These are phyloP conservation scores for Epichloe scottii DNA, from an alignment of 2,329 filamentous ascomycete species.

Conservation along the genomic window DNA sequence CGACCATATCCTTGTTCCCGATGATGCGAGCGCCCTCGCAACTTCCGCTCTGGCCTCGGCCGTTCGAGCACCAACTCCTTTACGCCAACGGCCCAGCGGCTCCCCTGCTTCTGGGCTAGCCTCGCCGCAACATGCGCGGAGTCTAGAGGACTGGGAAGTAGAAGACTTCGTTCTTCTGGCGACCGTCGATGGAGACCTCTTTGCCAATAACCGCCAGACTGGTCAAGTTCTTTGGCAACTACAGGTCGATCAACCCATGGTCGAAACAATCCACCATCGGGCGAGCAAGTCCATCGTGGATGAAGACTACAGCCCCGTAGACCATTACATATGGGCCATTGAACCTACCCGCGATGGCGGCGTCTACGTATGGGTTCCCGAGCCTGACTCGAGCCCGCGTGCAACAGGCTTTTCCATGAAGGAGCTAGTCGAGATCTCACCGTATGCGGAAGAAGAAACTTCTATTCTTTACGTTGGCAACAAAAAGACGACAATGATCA, in stretches of 20 bases:
- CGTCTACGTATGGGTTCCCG: conserved; percentile 74
- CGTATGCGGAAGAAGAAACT: conserved; percentile 58
- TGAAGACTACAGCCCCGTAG: conserved; percentile 51
- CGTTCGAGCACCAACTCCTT: conserved; percentile 82
- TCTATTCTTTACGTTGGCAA: conserved; percentile 78
- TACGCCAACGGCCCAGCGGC: conserved; percentile 47
- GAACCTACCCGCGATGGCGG: conserved; percentile 81
- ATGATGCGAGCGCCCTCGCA: conserved; percentile 89
- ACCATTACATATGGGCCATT: conserved; percentile 89
- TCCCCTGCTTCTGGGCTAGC: conserved; percentile 51
- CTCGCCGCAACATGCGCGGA: conserved; percentile 89
- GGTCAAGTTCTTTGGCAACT: conserved; percentile 79
- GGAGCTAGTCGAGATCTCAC: conserved; percentile 72
- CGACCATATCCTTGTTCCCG: conserved; percentile 21
- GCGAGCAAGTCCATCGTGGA: conserved; percentile 51
- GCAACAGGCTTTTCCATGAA: conserved; percentile 67
- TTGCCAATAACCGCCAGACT: conserved; percentile 79
- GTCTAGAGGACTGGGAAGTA: conserved; percentile 98
- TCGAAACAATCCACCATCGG: conserved; percentile 76
- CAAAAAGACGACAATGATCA: conserved; percentile 83
- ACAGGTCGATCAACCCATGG: conserved; percentile 72
- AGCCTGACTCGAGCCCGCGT: conserved; percentile 44
- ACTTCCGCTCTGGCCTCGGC: conserved; percentile 93
- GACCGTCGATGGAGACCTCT: conserved; percentile 96
- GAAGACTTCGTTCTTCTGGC: conserved; percentile 99